Base-by-base conservation (phyloP, 2,329 filamentous ascomycete genomes). In the Penicillium palitans region DNA sequence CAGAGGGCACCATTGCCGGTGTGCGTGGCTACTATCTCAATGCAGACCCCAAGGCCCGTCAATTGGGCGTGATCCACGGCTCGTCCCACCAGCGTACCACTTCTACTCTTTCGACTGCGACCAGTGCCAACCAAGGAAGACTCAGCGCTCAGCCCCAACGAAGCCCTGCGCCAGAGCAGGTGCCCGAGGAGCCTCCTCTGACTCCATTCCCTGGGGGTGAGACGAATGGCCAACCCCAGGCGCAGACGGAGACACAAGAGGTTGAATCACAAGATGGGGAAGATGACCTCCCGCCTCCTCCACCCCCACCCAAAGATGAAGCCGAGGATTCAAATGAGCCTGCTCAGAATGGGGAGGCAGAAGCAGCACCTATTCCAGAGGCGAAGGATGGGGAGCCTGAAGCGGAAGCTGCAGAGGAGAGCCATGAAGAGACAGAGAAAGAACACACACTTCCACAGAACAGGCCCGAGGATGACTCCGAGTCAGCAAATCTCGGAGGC, bases 1-100 rank as follows among this genome's bases (percentile, higher is more conserved):
- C 90, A 65, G 93, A 91, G 74, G 93, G 93, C 45, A 87, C 92
- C 59, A 96, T 99, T 62, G 88, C 98, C 3, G 92, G 93, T 50
- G 95, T 98, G 31, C 88, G 95, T 67, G 93, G 93, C 67, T 99
- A 97, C 78, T 99, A 99, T 75, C 83, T 99, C 33, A 93, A 97
- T 72, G 95, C 93, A 3, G 88, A 90, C 71, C 85, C 86, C 19
- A 84, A 85, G 68, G 74, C 86, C 65, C 77, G 86, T 55, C 82
- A 84, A 57, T 67, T 79, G 29, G 76, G 78, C 7, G 74, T 70
- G 9, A 70, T 73, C n/a, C 71, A 70, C 50, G 68, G 63, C 46
- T 66, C 66, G 31, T 70, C 69, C 49, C 72, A 72, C 52, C 74
- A 74, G 59, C 68, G 70, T 45, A 72, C 71, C 17, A 63, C 61